Base-by-base conservation (phyloP, 2,329 filamentous ascomycete species). In the Sclerotinia spermophila region DNA sequence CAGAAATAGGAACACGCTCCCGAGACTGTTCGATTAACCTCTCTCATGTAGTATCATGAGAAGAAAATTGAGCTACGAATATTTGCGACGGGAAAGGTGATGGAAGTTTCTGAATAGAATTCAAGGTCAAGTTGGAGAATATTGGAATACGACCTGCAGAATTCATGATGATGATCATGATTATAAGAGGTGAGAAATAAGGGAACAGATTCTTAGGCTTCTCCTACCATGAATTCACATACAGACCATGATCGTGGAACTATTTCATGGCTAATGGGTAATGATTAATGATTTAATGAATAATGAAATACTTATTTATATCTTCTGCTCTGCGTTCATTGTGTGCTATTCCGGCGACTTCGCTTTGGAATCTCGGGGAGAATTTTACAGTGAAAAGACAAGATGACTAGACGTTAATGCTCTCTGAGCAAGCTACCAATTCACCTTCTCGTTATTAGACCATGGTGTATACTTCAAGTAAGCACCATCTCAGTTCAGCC, bases 321-420 rank as follows among this genome's bases (percentile, higher is more conserved):
- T 51, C 33, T n/a, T 24, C 6, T 38, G 2, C 24, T 51, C 38
- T 27, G 8, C 15, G n/a, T 51, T 5, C 5, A 21, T 27, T 27
- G 33, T 51, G 30, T 65, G 51, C 24, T 11, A 21, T 27, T 21
- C 15, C 24, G 11, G 33, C 15, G 15, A 27, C 42, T 64, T 48
- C 30, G 21, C 30, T 38, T 30, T 3, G 5, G 3, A 24, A 7
- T 35, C 21, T 27, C 1, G 7, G 7, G 1, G 13, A 8, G 0
- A 27, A 17, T 0, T 48, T 19, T 51, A 24, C 33, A 38, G 15
- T 30, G 13, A 38, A 24, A 0, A 27, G 5, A 3, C 4, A 8
- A 2, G 27, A 8, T n/a, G 1, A 27, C 1, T 15, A 21, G 7
- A 1, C 1, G 19, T 3, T 40, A 15, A 51, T 3, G 1, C 13